Base-by-base conservation (phyloP, 192 early-diverging fungal genomes). In the Coemansia sp. region DNA sequence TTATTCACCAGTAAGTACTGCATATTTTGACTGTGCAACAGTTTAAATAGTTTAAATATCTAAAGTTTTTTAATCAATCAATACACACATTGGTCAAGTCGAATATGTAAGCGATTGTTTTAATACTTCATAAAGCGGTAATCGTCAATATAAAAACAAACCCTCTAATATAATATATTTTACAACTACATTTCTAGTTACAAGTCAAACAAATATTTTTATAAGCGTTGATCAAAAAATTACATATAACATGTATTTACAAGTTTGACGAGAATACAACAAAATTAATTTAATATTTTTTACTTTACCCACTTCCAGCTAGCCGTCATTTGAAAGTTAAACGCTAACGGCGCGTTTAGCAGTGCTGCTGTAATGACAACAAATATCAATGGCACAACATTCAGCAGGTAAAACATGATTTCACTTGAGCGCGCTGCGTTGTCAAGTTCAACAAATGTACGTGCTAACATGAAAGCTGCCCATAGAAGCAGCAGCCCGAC, bases 301-400 rank as follows among this genome's bases (percentile, higher is more conserved):
- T 53, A 14, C 41, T 11, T 48, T 19, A 17, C 23, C 39, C 44
- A 55, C 43, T 57, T 58, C 69, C 69, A 71, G 37, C 45, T 23
- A 9, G 49, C 34, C 1, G 69, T 64, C 50, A 57, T 48, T 37
- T 77, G 63, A 60, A 77, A 77, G 38, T 77, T 70, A 42, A 59
- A 70, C 18, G 61, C 14, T 25, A 61, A 40, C 22, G 73, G 67
- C 17, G 67, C 59, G 2, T 59, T 53, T 9, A 70, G 37, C 5
- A 54, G 25, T 0, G 62, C 23, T 15, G 70, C 21, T 1, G 40
- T 46, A 14, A 44, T 17, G 4, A 64, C 73, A n/a, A 44, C n/a
- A 4, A 69, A 12, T 1, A 62, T 10, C n/a, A 77, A 57, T 17
- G 67, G 63, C 21, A 33, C 18, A 27, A 56, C 34, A 40, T 57